Evolutionary conservation across 2,329 filamentous ascomycete species (phyloP), one percentile per base, ranked within the genome.

Genomic region (Cladosporium sp.): DNA sequence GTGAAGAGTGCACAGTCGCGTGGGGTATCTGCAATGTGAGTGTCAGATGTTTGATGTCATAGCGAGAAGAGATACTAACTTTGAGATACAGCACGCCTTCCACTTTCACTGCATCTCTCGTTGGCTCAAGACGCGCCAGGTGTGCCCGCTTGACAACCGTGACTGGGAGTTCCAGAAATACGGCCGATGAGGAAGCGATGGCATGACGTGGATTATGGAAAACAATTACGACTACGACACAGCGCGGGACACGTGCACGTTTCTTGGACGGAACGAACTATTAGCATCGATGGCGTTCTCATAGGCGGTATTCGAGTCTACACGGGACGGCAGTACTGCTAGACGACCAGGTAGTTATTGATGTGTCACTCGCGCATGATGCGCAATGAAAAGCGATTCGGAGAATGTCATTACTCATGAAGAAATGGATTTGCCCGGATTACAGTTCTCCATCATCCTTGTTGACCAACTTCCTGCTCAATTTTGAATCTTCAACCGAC

Each of bases 121-220:
- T 76, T 99, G 94, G 94, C 81, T 99, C 59, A 99, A 99, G 82
- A 96, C 94, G n/a, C 87, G 94, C 71, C 94, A 97, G 73, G 94
- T 99, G 50, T 99, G 94, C 72, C 94, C 94, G 15, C 80, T 99
- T 44, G 94, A 99, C 78, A 99, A 99, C 78, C 83, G 93, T 68
- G 94, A 99, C 75, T 99, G 94, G 94, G 94, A 99, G 73, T 99
- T 97, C 80, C 94, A 99, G 77, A 99, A 97, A 76, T 99, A 99
- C 73, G 94, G 94, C 64, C 83, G 85, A 69, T 88, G 78, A 72
- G 71, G 45, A 28, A 35, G 8, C 42, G 15, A 44, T 13, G 36
- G 9, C 25, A 25, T 13, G 15, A n/a, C 19, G 15, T n/a, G 47
- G 47, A 20, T 42, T 4, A 20, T n/a, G 24, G 3, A 39, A 42